Base-by-base conservation (phyloP, 2,329 filamentous ascomycete species). In the Pseudocercospora crystallina region DNA sequence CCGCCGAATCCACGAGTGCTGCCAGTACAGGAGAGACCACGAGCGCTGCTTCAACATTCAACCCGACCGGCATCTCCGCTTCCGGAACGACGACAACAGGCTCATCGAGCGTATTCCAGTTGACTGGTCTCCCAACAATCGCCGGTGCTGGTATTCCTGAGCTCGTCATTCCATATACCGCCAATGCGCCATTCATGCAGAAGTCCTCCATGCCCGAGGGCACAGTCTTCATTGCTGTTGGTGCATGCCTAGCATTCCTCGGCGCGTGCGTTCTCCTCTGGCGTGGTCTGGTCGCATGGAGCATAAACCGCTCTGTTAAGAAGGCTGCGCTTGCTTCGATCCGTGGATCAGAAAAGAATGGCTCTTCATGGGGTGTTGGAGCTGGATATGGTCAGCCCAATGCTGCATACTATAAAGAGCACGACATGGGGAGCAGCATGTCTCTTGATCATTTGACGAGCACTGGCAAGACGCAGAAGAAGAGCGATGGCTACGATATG, bases 151-250 rank as follows among this genome's bases (percentile, higher is more conserved):
- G 77, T 58, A 81, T 82, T 58, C 88, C 91, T 5, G 74, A 87
- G 1, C 78, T 90, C 3, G 80, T 83, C 20, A 85, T 97, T 2
- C 94, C 94, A 7, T 87, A 90, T 20, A 96, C 89, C 2, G 79
- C 81, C 34, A 82, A 86, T 65, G 94, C 94, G 5, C 90, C 92
- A 12, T 99, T 89, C 68, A 96, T 97, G 89, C 86, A 91, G 66
- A 84, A 86, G 64, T 95, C 90, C 1, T 85, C 74, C 46, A 78
- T 91, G 9, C 94, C 94, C 2, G 88, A 97, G 65, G 94, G 94
- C 47, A 96, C 92, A 3, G 87, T 99, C 52, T 99, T 99, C 74
- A 99, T 99, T 63, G 87, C 85, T 15, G 94, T 97, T 1, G 94
- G 94, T 39, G 87, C 90, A 20, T 86, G 90, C 26, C 81, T 99